Evolutionary conservation across 2,329 filamentous ascomycete genomes (phyloP).

Genomic region (Lasiodiplodia sp.): DNA sequence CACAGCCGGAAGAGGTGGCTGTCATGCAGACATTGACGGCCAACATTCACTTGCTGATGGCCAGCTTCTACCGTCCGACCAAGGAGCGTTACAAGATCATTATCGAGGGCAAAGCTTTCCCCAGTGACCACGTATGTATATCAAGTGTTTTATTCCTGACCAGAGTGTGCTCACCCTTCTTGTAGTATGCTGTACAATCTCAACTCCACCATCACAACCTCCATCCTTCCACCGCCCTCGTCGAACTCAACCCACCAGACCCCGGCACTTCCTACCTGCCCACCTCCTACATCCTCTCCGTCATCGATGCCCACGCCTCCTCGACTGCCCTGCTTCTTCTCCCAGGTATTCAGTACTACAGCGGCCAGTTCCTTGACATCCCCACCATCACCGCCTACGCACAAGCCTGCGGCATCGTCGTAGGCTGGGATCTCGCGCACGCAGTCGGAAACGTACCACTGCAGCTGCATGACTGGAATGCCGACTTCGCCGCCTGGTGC

Average conservation of each 20-base stretch:
- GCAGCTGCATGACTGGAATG: slow-evolving; percentile 83
- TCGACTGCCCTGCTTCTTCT: slow-evolving; percentile 79
- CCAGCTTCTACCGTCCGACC: slow-evolving; percentile 80
- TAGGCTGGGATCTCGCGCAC: slow-evolving; percentile 91
- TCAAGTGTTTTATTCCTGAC: not conserved
- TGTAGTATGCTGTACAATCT: slow-evolving; percentile 80
- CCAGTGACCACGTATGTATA: slow-evolving; percentile 75
- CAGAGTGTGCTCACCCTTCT: not conserved
- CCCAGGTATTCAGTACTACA: slow-evolving; percentile 91
- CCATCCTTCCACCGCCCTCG: slow-evolving; percentile 71
- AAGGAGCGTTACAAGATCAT: slow-evolving; percentile 76
- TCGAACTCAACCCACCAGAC: slow-evolving; percentile 71
- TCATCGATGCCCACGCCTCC: slow-evolving; percentile 77
- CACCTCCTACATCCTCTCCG: slow-evolving; percentile 73
- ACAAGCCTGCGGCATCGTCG: slow-evolving; percentile 71
- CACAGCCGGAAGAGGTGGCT: slow-evolving; percentile 75
- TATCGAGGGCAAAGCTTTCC: slow-evolving; percentile 89
- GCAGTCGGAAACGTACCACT: slow-evolving; percentile 85
- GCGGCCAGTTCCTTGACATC: slow-evolving; percentile 87
- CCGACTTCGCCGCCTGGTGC: slow-evolving; percentile 93
- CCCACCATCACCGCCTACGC: slow-evolving; percentile 79
- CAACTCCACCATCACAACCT: slow-evolving; percentile 77
- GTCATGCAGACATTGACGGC: slow-evolving; percentile 87
- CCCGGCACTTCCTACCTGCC: slow-evolving; percentile 64
- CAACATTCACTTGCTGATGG: slow-evolving; percentile 83